Conservation (phyloP, 331 rosid species). For the Spiraea crenata region DNA sequence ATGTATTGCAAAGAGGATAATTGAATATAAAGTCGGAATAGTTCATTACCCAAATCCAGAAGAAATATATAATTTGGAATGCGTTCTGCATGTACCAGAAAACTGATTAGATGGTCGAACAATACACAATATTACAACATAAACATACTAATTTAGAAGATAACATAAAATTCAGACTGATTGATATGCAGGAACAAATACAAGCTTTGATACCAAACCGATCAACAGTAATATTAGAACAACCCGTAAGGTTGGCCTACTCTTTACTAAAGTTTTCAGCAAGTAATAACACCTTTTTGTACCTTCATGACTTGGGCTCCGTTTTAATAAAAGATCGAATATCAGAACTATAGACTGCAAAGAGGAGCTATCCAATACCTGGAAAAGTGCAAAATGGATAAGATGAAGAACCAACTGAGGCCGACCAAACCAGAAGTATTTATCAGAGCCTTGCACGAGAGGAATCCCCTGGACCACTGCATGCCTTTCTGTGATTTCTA, state of each 20-base stretch:
- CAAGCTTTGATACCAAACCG: neutral
- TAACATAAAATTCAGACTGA: neutral
- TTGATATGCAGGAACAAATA: neutral
- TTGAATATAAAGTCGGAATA: slow-evolving; percentile 12
- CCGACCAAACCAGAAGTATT: slow-evolving; percentile 86
- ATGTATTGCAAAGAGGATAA: neutral
- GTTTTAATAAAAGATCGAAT: neutral
- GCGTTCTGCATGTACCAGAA: slow-evolving; percentile 64
- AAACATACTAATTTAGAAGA: slow-evolving; percentile 4
- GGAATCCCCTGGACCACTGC: slow-evolving; percentile 98
- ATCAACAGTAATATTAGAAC: too few relatives aligned
- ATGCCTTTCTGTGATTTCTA: slow-evolving; percentile 81
- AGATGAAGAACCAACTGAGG: slow-evolving; percentile 88
- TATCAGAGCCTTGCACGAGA: slow-evolving; percentile 85
- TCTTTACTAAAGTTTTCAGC: slow-evolving; percentile 2
- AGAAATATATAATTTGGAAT: slow-evolving; percentile 73
- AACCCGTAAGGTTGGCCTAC: too few relatives aligned
- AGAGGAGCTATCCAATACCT: slow-evolving; percentile 46
- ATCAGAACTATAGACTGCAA: slow-evolving; percentile 4
- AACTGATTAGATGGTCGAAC: slow-evolving; percentile 22
- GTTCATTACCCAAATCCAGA: slow-evolving; percentile 79
- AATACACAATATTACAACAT: slow-evolving; percentile 9
- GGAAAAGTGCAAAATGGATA: slow-evolving; percentile 91
- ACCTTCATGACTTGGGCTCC: neutral
- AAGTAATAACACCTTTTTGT: neutral